These are phyloP conservation scores for Sclerotinia trifoliorum DNA, from an alignment of 2,329 filamentous ascomycete genomes.

Conservation along the genomic window DNA sequence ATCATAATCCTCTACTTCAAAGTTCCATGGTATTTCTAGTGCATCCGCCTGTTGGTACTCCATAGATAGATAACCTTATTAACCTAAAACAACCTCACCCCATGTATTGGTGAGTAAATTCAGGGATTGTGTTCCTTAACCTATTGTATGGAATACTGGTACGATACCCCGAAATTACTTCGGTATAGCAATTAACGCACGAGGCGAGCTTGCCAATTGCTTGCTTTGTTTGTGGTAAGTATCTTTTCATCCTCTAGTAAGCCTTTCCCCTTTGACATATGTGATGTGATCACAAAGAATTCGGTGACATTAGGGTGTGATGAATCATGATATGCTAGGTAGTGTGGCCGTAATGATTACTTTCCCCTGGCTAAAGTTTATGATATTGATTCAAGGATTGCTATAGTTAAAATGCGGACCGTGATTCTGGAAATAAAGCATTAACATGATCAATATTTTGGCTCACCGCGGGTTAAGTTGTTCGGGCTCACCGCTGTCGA, in stretches of 20 bases:
- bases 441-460: neutral
- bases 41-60: neutral
- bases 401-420: neutral
- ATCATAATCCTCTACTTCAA: neutral
- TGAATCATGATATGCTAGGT: no score
- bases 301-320: no score
- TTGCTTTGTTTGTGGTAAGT: neutral
- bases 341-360: neutral
- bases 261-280: neutral
- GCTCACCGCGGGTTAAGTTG: no score
- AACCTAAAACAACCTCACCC: neutral
- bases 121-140: neutral
- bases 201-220: neutral
- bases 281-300: no score
- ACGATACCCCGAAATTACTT: conserved; percentile 9
- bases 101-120: neutral
- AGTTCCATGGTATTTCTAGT: neutral
- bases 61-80: neutral
- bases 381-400: neutral
- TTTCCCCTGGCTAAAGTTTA: neutral
- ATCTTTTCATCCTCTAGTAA: neutral
- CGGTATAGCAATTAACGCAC: neutral
- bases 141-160: no score
- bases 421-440: neutral
- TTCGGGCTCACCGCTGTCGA: no score